Percentiles rank a stretch among this genome's conserved stretches.
phyloP scores from a whole-genome alignment of 1,284 basidiomycete species.

The Phellopilus nigrolimitatus region DNA sequence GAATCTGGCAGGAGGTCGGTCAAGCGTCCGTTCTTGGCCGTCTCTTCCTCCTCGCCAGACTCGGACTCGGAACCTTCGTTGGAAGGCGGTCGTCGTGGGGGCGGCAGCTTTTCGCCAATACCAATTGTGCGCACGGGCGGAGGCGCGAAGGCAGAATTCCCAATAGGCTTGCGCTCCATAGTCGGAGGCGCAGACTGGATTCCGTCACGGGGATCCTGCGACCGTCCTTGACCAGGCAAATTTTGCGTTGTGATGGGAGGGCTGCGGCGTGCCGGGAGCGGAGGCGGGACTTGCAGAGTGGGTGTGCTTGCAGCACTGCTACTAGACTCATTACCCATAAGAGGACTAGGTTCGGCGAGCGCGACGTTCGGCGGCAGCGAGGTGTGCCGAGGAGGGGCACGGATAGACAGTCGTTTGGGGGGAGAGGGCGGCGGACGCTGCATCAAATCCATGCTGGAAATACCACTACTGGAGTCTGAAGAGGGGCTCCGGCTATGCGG shows the following conservation, averaged over 20 bases:
- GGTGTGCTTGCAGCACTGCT: constrained; percentile 16
- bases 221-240: constrained; percentile 22
- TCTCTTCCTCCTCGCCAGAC: constrained; percentile 42
- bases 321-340: neutral
- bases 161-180: constrained; percentile 44
- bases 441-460: neutral
- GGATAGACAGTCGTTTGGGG: constrained; percentile 3
- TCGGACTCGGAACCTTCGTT: constrained; percentile 33
- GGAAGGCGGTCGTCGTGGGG: constrained; percentile 43
- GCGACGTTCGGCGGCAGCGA: constrained; percentile 4
- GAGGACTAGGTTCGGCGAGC: neutral
- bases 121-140: constrained; percentile 70
- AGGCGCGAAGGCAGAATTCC: constrained; percentile 47
- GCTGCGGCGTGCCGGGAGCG: constrained; percentile 19
- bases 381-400: constrained; percentile 16
- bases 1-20: constrained; percentile 76
- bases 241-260: constrained; percentile 9
- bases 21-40: constrained; percentile 27
- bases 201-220: constrained; percentile 17
- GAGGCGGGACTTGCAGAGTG: constrained; percentile 20
- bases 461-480: neutral
- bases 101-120: constrained; percentile 63
- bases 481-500: neutral
- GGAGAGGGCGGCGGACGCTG: constrained; percentile 16
- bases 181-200: constrained; percentile 19